Percentiles rank a stretch among this genome's conserved stretches.
Evolutionary conservation across 495 filamentous ascomycete species (phyloP).

Genomic region (Talaromyces adpressus): DNA sequence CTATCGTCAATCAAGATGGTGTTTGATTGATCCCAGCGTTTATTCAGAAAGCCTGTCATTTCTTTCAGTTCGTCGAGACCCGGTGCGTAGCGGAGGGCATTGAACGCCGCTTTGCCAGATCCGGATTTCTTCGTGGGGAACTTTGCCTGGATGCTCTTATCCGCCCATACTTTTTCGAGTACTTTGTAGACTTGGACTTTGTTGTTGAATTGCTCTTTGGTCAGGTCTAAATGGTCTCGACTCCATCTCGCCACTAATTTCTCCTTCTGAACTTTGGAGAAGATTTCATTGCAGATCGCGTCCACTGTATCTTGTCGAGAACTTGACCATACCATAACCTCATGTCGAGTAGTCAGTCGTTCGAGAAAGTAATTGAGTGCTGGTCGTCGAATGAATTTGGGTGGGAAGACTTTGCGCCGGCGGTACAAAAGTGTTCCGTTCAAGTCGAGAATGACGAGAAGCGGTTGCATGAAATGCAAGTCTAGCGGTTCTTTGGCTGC

Average conservation of each 20-base stretch:
- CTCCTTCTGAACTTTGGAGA: constrained; percentile 21
- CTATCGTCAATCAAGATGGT: constrained; percentile 88
- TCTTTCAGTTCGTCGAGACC: background rate
- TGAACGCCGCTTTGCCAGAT: background rate
- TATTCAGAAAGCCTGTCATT: constrained; percentile 1
- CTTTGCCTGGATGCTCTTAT: constrained; percentile 38
- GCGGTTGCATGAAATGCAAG: constrained; percentile 26
- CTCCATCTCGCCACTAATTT: constrained; percentile 67
- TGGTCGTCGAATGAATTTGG: constrained; percentile 53
- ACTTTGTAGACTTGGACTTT: constrained; percentile 86
- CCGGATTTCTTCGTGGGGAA: constrained; percentile 31
- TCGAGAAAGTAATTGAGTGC: constrained; percentile 57
- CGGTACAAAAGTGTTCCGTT: constrained; percentile 86
- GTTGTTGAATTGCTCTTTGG: constrained; percentile 49
- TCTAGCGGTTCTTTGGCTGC: constrained; percentile 24
- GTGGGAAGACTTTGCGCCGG: constrained; percentile 39
- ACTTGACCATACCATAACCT: constrained; percentile 87
- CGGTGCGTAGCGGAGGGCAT: background rate
- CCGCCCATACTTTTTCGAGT: constrained; percentile 62
- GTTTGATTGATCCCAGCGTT: constrained; percentile 70
- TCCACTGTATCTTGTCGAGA: constrained; percentile 64
- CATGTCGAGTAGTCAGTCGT: constrained; percentile 59
- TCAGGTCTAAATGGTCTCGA: constrained; percentile 70
- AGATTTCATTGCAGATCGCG: constrained; percentile 48
- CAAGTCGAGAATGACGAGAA: constrained; percentile 83